Conservation (phyloP, 257 asterid genomes). For the Thymus quinquecostatus region DNA sequence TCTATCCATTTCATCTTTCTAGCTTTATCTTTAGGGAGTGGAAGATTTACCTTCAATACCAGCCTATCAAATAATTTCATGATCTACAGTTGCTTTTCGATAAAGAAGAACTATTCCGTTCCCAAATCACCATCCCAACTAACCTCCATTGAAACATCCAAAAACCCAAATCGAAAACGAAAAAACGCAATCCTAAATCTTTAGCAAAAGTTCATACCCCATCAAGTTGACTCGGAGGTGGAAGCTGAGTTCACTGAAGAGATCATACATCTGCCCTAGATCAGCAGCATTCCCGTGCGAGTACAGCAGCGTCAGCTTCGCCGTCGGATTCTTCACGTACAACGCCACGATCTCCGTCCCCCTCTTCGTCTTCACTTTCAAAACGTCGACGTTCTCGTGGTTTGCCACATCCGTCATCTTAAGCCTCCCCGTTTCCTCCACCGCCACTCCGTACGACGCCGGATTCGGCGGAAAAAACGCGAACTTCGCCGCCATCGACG, state of each 20-base stretch:
- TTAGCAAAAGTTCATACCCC: conserved; percentile 55
- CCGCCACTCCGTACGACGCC: conserved; percentile 70
- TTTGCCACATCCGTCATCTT: conserved; percentile 82
- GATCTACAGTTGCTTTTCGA: conserved; percentile 20
- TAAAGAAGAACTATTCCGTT: conserved; percentile 17
- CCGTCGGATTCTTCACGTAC: conserved; percentile 77
- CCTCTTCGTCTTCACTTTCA: conserved; percentile 77
- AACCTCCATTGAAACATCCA: neutral
- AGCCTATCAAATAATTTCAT: conserved; percentile 24
- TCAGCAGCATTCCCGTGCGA: conserved; percentile 99
- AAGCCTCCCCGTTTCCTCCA: conserved; percentile 60
- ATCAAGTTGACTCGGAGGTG: conserved; percentile 88
- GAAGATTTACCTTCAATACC: neutral
- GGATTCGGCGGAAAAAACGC: conserved; percentile 97
- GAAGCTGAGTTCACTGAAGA: conserved; percentile 81
- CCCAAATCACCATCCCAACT: conserved; percentile 3
- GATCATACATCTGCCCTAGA: conserved; percentile 95
- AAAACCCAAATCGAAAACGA: neutral
- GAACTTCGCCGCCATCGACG: conserved; percentile 92
- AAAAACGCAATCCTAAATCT: conserved; percentile 1
- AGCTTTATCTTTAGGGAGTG: neutral
- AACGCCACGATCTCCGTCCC: conserved; percentile 81
- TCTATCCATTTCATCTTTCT: conserved; percentile 18
- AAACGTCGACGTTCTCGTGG: conserved; percentile 76
- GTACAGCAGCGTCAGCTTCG: conserved; percentile 76